Evolutionary conservation across 768 basidiomycete genomes (phyloP).

Genomic region (Multifurca ochricompacta): DNA sequence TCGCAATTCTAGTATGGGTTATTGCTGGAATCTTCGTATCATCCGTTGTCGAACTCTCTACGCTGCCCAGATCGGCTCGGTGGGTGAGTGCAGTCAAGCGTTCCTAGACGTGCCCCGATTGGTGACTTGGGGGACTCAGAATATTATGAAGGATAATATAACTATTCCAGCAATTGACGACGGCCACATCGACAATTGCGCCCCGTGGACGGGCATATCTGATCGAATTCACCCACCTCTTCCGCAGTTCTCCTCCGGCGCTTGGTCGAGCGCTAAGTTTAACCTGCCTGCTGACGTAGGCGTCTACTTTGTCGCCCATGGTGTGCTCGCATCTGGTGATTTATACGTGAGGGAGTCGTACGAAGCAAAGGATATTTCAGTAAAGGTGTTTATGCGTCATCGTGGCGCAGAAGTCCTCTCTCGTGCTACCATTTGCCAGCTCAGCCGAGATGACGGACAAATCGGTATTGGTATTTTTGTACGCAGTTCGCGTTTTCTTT

Average conservation of each 20-base stretch:
- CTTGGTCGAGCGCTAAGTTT: slow-evolving; percentile 25
- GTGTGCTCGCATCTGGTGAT: slow-evolving; percentile 21
- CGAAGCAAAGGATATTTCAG: slow-evolving; percentile 21
- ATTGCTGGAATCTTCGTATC: slow-evolving; percentile 14
- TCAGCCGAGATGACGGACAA: slow-evolving; percentile 24
- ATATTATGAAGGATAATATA: background rate
- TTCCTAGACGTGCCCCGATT: slow-evolving; percentile 18
- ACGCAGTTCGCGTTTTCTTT: slow-evolving; percentile 13
- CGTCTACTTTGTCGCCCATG: slow-evolving; percentile 28
- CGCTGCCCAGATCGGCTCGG: background rate
- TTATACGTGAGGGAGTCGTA: slow-evolving; percentile 9
- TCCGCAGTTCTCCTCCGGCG: slow-evolving; percentile 10
- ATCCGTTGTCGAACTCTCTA: background rate
- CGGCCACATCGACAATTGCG: background rate
- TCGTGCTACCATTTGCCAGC: slow-evolving; percentile 28
- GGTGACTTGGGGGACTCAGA: background rate
- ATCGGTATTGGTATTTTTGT: slow-evolving; percentile 35
- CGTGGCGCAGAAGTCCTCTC: slow-evolving; percentile 22
- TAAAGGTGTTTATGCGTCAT: slow-evolving; percentile 30
- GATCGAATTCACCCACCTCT: slow-evolving; percentile 23
- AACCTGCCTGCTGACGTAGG: slow-evolving; percentile 27
- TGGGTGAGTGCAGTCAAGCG: slow-evolving; percentile 4
- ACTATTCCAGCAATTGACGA: background rate
- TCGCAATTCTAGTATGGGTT: slow-evolving; percentile 25
- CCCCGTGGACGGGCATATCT: background rate